Evolutionary conservation across 495 filamentous ascomycete genomes (phyloP), one percentile per base, ranked within the genome.

Genomic region (Aspergillus indologenus): DNA sequence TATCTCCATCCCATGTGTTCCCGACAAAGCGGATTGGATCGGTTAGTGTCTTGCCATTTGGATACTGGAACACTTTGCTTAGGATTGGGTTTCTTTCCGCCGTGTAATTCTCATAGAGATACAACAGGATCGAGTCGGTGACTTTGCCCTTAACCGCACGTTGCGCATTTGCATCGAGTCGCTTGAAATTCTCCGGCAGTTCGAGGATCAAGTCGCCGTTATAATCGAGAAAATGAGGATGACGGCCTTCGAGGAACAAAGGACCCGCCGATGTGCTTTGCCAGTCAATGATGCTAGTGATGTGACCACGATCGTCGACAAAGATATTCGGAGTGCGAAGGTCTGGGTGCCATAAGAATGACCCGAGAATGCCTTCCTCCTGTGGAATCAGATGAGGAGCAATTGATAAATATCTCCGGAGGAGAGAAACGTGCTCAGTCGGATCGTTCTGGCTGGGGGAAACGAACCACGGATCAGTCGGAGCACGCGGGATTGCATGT

Each of bases 251-350:
- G 17, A 64, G 53, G 18, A 67, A 67, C 18, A 72, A 60, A 18
- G 70, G 69, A 12, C 24, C 64, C 20, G 65, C 57, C 56, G 60
- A 67, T 5, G 47, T 56, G 0, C 62, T 60, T 58, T 75, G 66
- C 70, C 71, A 73, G 56, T 72, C 70, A 45, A 73, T 75, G 3
- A 73, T 31, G 26, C 68, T 65, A 5, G 67, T 56, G 15, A 75
- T 65, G 0, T 55, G 60, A 0, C 57, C 60, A n/a, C n/a, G n/a
- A 12, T 65, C 44, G 55, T 68, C 48, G 40, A 75, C 66, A 54
- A 75, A 74, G 17, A 78, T 67, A 49, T 76, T 78, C 0, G 56
- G 61, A 42, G 61, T 34, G 51, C 70, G 72, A 26, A 76, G 63
- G 49, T 78, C 73, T 14, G 51, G 53, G 59, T 78, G 71, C 69